Percentiles rank a stretch among this genome's conserved stretches.
Evolutionary conservation across 352 stramenopile genomes (phyloP).

Genomic region (Globisporangium orthogonon): DNA sequence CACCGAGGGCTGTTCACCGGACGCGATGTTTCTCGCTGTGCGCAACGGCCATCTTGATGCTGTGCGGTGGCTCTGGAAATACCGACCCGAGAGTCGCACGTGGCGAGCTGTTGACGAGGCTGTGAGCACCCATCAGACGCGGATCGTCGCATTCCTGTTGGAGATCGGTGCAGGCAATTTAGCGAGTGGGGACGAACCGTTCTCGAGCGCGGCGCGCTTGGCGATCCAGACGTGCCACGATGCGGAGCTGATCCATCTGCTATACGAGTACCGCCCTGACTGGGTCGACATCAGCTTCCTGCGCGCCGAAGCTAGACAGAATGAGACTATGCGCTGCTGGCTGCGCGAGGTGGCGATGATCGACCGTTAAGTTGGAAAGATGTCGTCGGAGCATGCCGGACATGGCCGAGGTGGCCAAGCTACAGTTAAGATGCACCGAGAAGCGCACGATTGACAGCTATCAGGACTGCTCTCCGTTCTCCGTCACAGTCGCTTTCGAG

Average conservation of each 20-base stretch:
- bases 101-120: neutral
- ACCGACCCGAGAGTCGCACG: neutral
- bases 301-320: neutral
- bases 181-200: neutral
- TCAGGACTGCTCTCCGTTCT: no score
- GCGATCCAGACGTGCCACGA: neutral
- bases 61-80: neutral
- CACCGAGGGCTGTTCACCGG: constrained; percentile 8
- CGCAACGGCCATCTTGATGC: neutral
- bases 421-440: no score
- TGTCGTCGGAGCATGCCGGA: no score
- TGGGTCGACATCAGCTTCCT: neutral
- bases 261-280: neutral
- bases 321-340: neutral
- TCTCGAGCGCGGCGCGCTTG: neutral
- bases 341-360: neutral
- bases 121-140: neutral
- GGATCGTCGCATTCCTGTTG: neutral
- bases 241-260: neutral
- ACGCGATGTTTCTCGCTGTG: constrained; percentile 10
- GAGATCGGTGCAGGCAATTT: neutral
- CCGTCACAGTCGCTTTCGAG: no score
- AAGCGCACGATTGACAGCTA: no score
- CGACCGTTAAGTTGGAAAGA: neutral
- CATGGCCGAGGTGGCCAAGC: no score